phyloP scores from a whole-genome alignment of 108 stramenopile genomes.

The Stephanodiscus minutulus region DNA sequence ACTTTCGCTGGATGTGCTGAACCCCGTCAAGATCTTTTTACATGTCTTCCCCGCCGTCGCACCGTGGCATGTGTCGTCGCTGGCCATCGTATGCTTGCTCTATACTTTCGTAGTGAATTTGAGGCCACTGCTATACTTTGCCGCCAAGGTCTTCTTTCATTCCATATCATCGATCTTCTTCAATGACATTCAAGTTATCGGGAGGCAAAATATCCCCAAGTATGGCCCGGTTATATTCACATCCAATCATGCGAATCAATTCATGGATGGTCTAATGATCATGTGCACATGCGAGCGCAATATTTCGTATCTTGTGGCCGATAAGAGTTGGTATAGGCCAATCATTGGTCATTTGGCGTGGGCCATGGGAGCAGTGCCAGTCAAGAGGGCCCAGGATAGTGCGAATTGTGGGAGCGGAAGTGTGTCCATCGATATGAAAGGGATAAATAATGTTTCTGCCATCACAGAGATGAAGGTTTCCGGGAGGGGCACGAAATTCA shows the following conservation, averaged over 20 bases:
- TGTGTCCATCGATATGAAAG: slow-evolving; percentile 26
- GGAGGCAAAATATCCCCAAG: slow-evolving; percentile 87
- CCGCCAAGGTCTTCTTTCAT: slow-evolving; percentile 85
- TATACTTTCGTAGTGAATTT: slow-evolving; percentile 85
- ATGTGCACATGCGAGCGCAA: slow-evolving; percentile 88
- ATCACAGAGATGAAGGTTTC: slow-evolving; percentile 42
- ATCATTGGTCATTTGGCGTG: slow-evolving; percentile 94
- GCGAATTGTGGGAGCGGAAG: slow-evolving; percentile 66
- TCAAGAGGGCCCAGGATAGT: slow-evolving; percentile 91
- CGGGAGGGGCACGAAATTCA: slow-evolving; percentile 67
- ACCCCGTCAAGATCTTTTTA: slow-evolving; percentile 92
- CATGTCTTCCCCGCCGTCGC: slow-evolving; percentile 77
- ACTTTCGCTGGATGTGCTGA: slow-evolving; percentile 83
- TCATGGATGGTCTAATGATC: slow-evolving; percentile 92
- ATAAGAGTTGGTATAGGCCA: slow-evolving; percentile 84
- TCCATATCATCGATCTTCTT: slow-evolving; percentile 87
- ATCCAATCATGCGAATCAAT: slow-evolving; percentile 98
- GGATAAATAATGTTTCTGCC: slow-evolving; percentile 15
- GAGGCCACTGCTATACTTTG: slow-evolving; percentile 83
- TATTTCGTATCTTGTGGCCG: slow-evolving; percentile 93
- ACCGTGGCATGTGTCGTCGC: slow-evolving; percentile 80
- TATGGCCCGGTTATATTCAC: slow-evolving; percentile 95
- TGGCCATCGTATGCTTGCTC: slow-evolving; percentile 60
- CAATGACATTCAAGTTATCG: slow-evolving; percentile 87
- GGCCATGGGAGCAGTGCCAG: slow-evolving; percentile 92